Evolutionary conservation across 768 basidiomycete species (phyloP).

Genomic region (Pisolithus orientalis): DNA sequence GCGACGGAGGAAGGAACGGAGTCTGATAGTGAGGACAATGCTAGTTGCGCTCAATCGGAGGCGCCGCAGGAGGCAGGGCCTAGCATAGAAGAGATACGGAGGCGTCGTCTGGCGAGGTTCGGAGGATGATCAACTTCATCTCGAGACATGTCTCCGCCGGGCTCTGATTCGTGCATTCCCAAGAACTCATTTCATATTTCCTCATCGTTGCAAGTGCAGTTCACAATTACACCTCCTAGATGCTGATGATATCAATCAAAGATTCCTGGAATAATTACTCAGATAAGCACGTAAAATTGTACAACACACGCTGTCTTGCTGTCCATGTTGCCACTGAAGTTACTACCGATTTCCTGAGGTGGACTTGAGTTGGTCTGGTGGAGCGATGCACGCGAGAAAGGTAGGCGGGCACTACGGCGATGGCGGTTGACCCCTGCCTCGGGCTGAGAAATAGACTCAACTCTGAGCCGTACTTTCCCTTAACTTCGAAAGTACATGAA

Average conservation of each 20-base stretch:
- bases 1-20: conserved; percentile 27
- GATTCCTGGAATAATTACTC: conserved; percentile 4
- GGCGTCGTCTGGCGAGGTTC: conserved; percentile 59
- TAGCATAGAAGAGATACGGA: conserved; percentile 61
- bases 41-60: conserved; percentile 22
- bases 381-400: no score
- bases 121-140: conserved; percentile 32
- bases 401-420: not conserved
- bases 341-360: conserved; percentile 43
- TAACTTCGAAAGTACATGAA: conserved; percentile 33
- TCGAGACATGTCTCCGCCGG: not conserved
- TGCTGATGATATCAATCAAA: conserved; percentile 3
- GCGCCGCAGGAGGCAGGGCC: conserved; percentile 28
- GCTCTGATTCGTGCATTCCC: not conserved
- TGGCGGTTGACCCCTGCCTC: conserved; percentile 23
- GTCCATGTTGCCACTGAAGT: conserved; percentile 42
- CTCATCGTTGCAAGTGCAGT: not conserved
- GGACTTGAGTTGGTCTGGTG: conserved; percentile 46
- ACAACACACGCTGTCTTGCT: conserved; percentile 31
- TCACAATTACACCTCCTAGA: not conserved
- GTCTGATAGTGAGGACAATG: conserved; percentile 32
- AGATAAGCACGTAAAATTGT: no score
- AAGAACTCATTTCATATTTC: not conserved
- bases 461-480: conserved; percentile 40
- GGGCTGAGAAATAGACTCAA: conserved; percentile 44